A percentile compares a stretch with the other conserved stretches of the same genome.
phyloP scores from a whole-genome alignment of 169 alveolate genomes.

The Eimeria tenella region DNA sequence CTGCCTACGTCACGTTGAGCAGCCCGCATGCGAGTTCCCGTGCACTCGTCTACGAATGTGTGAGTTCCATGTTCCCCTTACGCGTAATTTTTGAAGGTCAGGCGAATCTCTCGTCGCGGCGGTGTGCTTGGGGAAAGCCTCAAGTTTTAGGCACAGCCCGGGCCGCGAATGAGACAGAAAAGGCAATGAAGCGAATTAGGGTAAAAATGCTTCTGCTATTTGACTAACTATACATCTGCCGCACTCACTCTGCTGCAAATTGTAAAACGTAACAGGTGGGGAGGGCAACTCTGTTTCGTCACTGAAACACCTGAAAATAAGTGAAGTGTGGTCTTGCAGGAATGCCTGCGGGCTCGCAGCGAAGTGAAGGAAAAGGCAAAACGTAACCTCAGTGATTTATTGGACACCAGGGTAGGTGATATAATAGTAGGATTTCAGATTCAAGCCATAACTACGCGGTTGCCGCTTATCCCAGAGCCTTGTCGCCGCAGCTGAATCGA shows the following conservation, averaged over 20 bases:
- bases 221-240: too few relatives aligned
- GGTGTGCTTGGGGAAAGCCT: neutral
- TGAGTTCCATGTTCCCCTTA: neutral
- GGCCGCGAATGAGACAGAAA: neutral
- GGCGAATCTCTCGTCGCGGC: neutral
- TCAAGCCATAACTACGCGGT: too few relatives aligned
- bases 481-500: too few relatives aligned
- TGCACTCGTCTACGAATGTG: too few relatives aligned
- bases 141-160: neutral
- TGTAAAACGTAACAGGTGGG: too few relatives aligned
- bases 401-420: neutral
- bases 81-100: neutral
- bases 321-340: neutral
- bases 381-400: slow-evolving; percentile 14
- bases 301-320: neutral
- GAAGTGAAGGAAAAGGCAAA: slow-evolving; percentile 16
- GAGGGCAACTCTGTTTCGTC: neutral
- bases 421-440: neutral
- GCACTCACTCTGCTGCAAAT: too few relatives aligned
- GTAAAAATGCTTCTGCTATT: neutral
- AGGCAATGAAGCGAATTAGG: neutral
- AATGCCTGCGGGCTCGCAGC: slow-evolving; percentile 15
- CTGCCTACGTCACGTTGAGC: too few relatives aligned
- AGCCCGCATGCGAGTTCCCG: too few relatives aligned
- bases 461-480: too few relatives aligned